Evolutionary conservation across 2,329 filamentous ascomycete species (phyloP).

Genomic region (Pseudogymnoascus sp.): DNA sequence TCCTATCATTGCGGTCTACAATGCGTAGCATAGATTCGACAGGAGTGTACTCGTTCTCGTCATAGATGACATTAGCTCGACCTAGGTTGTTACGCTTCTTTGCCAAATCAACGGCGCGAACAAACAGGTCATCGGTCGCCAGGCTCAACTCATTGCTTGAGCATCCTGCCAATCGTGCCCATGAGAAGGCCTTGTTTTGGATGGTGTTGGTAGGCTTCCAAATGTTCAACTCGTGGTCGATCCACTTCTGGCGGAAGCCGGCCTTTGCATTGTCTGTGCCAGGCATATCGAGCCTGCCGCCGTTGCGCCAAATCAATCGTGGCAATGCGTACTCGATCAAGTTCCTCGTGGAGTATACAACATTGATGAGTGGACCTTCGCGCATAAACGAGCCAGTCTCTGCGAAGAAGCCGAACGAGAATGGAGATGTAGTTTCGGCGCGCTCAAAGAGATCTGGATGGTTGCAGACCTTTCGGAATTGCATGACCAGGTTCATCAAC

Average conservation of each 20-base stretch:
- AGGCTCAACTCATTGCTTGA: slow-evolving; percentile 67
- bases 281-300: slow-evolving; percentile 67
- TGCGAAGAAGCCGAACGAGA: slow-evolving; percentile 78
- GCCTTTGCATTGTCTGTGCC: slow-evolving; percentile 67
- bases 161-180: slow-evolving; percentile 77
- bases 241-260: slow-evolving; percentile 72
- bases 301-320: slow-evolving; percentile 72
- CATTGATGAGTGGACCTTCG: slow-evolving; percentile 71
- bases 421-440: slow-evolving; percentile 82
- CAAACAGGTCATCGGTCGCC: slow-evolving; percentile 63
- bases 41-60: slow-evolving; percentile 59
- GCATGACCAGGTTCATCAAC: slow-evolving; percentile 98
- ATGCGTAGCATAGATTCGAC: slow-evolving; percentile 79
- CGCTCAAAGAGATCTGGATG: slow-evolving; percentile 96
- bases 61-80: slow-evolving; percentile 63
- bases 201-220: slow-evolving; percentile 77
- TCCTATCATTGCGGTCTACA: slow-evolving; percentile 59
- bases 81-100: slow-evolving; percentile 45
- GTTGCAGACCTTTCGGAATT: slow-evolving; percentile 99
- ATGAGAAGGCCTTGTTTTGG: slow-evolving; percentile 69
- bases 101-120: slow-evolving; percentile 61
- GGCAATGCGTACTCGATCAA: slow-evolving; percentile 80
- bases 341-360: slow-evolving; percentile 83
- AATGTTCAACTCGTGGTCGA: slow-evolving; percentile 81
- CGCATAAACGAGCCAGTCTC: slow-evolving; percentile 94